These are phyloP conservation scores for Arbutus unedo DNA, from an alignment of 148 eudicot species.

Conservation along the genomic window DNA sequence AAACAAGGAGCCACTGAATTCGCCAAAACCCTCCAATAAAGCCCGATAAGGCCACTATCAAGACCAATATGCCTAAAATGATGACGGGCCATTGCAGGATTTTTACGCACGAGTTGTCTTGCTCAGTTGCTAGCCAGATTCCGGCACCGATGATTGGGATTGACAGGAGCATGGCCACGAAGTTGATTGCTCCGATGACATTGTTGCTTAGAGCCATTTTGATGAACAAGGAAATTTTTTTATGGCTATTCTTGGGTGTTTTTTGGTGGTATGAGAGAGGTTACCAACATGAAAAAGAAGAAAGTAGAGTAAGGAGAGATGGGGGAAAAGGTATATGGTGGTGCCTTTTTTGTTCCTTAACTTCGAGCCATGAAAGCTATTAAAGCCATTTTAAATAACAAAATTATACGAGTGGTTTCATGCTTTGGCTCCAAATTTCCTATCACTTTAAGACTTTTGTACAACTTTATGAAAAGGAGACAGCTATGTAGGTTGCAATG, in stretches of 20 bases:
- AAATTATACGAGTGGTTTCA: neutral
- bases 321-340: neutral
- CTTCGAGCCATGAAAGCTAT: conserved; percentile 27
- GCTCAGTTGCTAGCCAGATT: conserved; percentile 64
- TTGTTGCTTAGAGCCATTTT: conserved; percentile 80
- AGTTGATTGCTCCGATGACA: conserved; percentile 69
- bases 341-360: conserved; percentile 17
- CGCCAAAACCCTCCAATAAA: conserved; percentile 79
- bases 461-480: conserved; percentile 22
- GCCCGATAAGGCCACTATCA: conserved; percentile 59
- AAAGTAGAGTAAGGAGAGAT: neutral
- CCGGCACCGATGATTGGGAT: conserved; percentile 77
- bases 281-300: neutral
- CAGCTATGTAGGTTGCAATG: neutral
- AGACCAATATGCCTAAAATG: conserved; percentile 58
- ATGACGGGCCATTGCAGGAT: conserved; percentile 85
- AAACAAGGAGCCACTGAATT: conserved; percentile 48
- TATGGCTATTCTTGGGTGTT: neutral
- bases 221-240: neutral
- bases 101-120: conserved; percentile 64
- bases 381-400: neutral
- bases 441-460: conserved; percentile 19
- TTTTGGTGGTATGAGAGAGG: neutral
- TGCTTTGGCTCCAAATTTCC: conserved; percentile 15
- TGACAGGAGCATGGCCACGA: conserved; percentile 66